Evolutionary conservation across 106 monocot genomes (phyloP).

Genomic region (Apostasia shenzhenica): DNA sequence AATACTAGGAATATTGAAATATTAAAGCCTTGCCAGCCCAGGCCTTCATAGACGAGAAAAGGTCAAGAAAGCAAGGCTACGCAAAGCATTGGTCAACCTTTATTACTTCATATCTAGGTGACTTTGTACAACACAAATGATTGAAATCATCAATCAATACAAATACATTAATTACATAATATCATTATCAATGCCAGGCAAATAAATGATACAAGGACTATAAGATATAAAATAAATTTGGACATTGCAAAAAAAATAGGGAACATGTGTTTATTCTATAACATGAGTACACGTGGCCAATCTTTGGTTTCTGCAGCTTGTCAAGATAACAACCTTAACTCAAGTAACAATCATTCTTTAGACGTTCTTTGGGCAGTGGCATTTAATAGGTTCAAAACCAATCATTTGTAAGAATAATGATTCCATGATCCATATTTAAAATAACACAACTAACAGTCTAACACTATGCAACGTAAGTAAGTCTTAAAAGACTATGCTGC

Average conservation of each 20-base stretch:
- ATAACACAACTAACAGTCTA: neutral
- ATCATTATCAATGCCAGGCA: neutral
- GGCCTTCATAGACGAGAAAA: too few species aligned
- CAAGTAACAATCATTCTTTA: neutral
- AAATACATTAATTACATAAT: neutral
- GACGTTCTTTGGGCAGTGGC: neutral
- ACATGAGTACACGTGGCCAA: neutral
- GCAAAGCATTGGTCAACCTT: neutral
- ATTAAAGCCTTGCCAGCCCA: too few species aligned
- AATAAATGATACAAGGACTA: neutral
- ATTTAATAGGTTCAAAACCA: neutral
- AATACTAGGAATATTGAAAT: too few species aligned
- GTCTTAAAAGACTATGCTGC: neutral
- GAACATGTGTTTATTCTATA: neutral
- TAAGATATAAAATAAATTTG: neutral
- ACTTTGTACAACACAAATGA: neutral
- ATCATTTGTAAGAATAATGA: too few species aligned
- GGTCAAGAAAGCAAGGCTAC: too few species aligned
- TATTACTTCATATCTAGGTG: neutral
- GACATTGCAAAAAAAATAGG: neutral
- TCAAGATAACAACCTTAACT: neutral
- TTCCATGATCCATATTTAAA: neutral
- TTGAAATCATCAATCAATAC: neutral
- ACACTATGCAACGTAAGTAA: neutral
- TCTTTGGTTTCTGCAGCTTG: neutral